Evolutionary conservation across 2,329 filamentous ascomycete genomes (phyloP).

Genomic region (Endocalyx cinctus): DNA sequence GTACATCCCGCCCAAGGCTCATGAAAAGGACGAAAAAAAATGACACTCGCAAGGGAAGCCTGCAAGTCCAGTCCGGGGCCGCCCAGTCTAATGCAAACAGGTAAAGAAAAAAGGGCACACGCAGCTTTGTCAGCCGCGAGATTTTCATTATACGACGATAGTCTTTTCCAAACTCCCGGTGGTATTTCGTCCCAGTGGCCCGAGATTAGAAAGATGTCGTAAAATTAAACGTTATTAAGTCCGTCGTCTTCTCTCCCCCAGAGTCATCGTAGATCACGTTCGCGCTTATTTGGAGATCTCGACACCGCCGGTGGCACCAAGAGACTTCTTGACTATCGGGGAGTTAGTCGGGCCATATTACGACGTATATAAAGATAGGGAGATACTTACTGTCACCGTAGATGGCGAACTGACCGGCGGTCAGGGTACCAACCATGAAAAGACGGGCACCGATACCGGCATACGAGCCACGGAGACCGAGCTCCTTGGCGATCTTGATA

Average conservation of each 20-base stretch:
- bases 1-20: slow-evolving; percentile 8
- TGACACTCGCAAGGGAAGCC: slow-evolving; percentile 21
- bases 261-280: background rate
- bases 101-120: slow-evolving; percentile 20
- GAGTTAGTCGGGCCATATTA: too few species aligned
- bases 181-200: slow-evolving; percentile 1
- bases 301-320: slow-evolving; percentile 58
- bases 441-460: slow-evolving; percentile 69
- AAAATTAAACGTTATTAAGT: slow-evolving; percentile 18
- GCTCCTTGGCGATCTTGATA: slow-evolving; percentile 71
- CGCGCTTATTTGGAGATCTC: slow-evolving; percentile 42
- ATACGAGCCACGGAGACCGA: slow-evolving; percentile 64
- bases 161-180: background rate
- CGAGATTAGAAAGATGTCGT: slow-evolving; percentile 13
- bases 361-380: too few species aligned
- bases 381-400: slow-evolving; percentile 62
- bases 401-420: slow-evolving; percentile 70
- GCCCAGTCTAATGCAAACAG: slow-evolving; percentile 25
- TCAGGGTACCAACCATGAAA: slow-evolving; percentile 67
- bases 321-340: slow-evolving; percentile 36
- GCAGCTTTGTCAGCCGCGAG: slow-evolving; percentile 13
- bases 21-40: too few species aligned
- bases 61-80: slow-evolving; percentile 22
- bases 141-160: slow-evolving; percentile 11
- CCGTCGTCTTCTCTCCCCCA: slow-evolving; percentile 5